Conservation (phyloP, 2,329 filamentous ascomycete genomes). For the Trichoderma sp. region DNA sequence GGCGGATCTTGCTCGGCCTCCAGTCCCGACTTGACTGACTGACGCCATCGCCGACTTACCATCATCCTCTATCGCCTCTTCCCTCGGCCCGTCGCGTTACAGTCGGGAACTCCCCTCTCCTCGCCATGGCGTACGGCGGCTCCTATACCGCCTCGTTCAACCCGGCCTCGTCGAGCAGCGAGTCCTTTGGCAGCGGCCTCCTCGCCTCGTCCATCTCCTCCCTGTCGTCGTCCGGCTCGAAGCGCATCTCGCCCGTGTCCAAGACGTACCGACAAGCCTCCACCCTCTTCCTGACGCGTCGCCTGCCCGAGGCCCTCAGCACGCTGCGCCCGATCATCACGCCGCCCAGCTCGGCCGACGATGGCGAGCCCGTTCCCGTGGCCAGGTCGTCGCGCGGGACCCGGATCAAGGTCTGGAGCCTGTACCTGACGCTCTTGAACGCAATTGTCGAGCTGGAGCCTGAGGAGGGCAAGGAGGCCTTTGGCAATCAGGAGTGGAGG, state of each 20-base stretch:
- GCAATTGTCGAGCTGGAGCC: conserved; percentile 85
- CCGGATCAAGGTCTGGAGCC: conserved; percentile 93
- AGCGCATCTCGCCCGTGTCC: conserved; percentile 74
- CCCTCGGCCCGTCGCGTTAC: background rate
- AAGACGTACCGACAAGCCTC: conserved; percentile 94
- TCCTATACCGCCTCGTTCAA: conserved; percentile 50
- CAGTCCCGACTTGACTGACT: background rate
- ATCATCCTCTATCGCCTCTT: background rate
- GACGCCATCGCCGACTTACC: background rate
- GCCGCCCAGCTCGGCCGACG: conserved; percentile 52
- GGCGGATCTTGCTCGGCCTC: background rate
- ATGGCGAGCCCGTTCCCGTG: conserved; percentile 68
- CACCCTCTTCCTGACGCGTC: conserved; percentile 90
- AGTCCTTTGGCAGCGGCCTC: conserved; percentile 54
- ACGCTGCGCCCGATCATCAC: conserved; percentile 82
- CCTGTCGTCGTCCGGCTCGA: conserved; percentile 61
- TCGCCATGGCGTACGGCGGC: conserved; percentile 49
- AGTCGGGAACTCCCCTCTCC: background rate
- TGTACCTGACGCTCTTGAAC: conserved; percentile 93
- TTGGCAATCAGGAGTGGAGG: conserved; percentile 86
- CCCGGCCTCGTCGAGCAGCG: conserved; percentile 44
- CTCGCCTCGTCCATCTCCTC: conserved; percentile 70
- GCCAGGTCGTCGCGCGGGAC: conserved; percentile 78
- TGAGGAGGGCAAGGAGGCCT: conserved; percentile 85
- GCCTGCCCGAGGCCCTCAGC: conserved; percentile 84